Evolutionary conservation across 176 grass and related monocot species (phyloP), one percentile per base, ranked within the genome.

Genomic region (Oryza australiensis): DNA sequence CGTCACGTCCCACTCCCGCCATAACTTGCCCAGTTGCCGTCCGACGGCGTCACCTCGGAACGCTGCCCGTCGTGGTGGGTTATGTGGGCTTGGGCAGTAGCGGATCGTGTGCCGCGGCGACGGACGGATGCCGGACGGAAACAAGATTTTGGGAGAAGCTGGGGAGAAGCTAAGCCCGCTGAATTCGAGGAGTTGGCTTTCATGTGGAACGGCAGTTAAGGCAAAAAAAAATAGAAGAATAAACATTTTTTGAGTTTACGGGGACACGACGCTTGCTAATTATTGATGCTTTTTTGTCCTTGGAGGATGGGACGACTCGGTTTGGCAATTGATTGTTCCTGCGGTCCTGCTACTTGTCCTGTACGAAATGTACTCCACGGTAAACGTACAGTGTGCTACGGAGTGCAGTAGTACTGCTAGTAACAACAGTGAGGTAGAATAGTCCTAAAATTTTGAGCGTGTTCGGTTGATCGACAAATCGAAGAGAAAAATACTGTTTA

Each of bases 111-210:
- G 68, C 24, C 2, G 26, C 18, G 22, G 4, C 18, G 18, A 18
- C 51, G 51, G 53, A 23, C 34, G 34, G 38, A 40, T 22, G 18
- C 18, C 49, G 49, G 32, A 38, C n/a, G 26, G 45, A 5, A 23
- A 66, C 72, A n/a, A 27, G 43, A 59, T 35, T 9, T 7, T 22
- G 77, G 64, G 43, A 14, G 12, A 9, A 1, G n/a, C n/a, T n/a
- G n/a, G 12, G 12, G 12, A 46, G 12, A 46, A 13, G 0, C 0
- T 2, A 3, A 28, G 1, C 29, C 69, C 87, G 43, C 87, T 85
- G 82, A 85, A 85, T 85, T 65, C 24, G 77, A 89, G 82, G 82
- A 18, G 38, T 35, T 40, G 75, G 74, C 59, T 79, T 73, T 26
- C 38, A 33, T n/a, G 18, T 55, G 76, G 82, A 71, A 70, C 82